Evolutionary conservation across 495 filamentous ascomycete species (phyloP).

Genomic region (Corynascus novoguineensis): DNA sequence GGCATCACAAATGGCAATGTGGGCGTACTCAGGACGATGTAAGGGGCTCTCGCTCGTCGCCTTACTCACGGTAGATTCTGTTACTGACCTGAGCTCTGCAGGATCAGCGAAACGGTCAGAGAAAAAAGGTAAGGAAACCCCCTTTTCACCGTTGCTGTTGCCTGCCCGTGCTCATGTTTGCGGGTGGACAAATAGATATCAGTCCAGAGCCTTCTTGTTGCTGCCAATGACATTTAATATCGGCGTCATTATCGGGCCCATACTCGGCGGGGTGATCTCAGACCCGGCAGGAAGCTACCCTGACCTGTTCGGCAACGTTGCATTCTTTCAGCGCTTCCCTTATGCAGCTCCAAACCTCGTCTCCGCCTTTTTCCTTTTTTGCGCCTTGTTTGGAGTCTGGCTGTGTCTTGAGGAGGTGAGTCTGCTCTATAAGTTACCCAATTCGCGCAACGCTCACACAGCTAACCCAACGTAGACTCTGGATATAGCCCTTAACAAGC

Average conservation of each 20-base stretch:
- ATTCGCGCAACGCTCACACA: neutral
- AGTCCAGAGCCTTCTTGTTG: constrained; percentile 62
- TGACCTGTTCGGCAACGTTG: constrained; percentile 57
- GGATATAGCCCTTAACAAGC: constrained; percentile 40
- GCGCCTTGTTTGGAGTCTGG: constrained; percentile 51
- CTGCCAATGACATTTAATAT: constrained; percentile 75
- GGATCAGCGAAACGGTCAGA: constrained; percentile 69
- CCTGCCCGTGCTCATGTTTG: constrained; percentile 13
- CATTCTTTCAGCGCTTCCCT: constrained; percentile 63
- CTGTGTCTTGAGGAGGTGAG: constrained; percentile 66
- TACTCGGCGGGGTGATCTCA: constrained; percentile 67
- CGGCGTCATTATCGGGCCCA: constrained; percentile 69
- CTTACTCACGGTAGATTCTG: neutral
- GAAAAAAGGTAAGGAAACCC: constrained; percentile 40
- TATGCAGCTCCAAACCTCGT: constrained; percentile 74
- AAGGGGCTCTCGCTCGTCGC: neutral
- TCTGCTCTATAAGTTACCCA: neutral
- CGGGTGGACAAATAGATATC: constrained; percentile 32
- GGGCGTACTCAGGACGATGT: constrained; percentile 74
- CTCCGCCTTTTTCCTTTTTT: constrained; percentile 59
- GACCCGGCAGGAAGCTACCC: constrained; percentile 71
- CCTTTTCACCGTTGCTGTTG: neutral
- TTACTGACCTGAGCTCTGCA: constrained; percentile 13
- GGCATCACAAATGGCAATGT: constrained; percentile 79
- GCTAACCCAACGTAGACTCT: constrained; percentile 41